These are phyloP conservation scores for Bipolaris cookei DNA, from an alignment of 2,329 filamentous ascomycete genomes.

Conservation along the genomic window DNA sequence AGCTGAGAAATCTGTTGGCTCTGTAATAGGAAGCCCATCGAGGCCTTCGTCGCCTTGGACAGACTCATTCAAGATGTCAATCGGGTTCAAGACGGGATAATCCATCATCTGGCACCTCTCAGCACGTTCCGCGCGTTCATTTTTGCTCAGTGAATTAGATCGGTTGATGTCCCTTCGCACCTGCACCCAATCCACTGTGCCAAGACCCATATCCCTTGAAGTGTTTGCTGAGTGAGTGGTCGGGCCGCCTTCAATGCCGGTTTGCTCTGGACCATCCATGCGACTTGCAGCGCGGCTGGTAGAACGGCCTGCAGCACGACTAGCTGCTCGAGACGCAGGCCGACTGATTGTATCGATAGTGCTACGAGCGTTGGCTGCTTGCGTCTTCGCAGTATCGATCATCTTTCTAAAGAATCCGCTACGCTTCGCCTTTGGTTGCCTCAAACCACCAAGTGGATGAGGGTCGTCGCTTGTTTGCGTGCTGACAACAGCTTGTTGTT, in stretches of 20 bases:
- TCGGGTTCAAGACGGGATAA: slow-evolving; percentile 82
- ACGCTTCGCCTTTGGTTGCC: slow-evolving; percentile 75
- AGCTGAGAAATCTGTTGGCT: slow-evolving; percentile 79
- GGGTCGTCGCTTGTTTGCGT: slow-evolving; percentile 65
- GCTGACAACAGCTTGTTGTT: slow-evolving; percentile 58
- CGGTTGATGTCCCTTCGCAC: slow-evolving; percentile 94
- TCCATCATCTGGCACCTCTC: slow-evolving; percentile 96
- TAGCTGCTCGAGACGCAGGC: slow-evolving; percentile 47
- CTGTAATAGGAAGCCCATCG: slow-evolving; percentile 80
- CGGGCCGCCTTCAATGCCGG: slow-evolving; percentile 61
- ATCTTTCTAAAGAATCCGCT: slow-evolving; percentile 96
- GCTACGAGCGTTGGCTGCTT: slow-evolving; percentile 85
- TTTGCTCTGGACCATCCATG: slow-evolving; percentile 54
- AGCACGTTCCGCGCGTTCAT: slow-evolving; percentile 81
- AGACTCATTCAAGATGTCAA: slow-evolving; percentile 84
- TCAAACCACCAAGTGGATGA: slow-evolving; percentile 77
- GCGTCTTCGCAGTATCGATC: slow-evolving; percentile 90
- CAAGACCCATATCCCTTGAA: slow-evolving; percentile 74
- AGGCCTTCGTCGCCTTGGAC: slow-evolving; percentile 89
- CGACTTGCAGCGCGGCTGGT: slow-evolving; percentile 39
- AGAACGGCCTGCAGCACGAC: slow-evolving; percentile 52
- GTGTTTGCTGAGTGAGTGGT: slow-evolving; percentile 43
- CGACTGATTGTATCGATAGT: slow-evolving; percentile 71
- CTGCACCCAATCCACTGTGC: slow-evolving; percentile 89
- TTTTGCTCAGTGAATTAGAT: slow-evolving; percentile 89